Percentiles rank a stretch among this genome's conserved stretches.
Evolutionary conservation across 176 grass and related monocot species (phyloP).

Genomic region (Rhynchospora breviuscula): DNA sequence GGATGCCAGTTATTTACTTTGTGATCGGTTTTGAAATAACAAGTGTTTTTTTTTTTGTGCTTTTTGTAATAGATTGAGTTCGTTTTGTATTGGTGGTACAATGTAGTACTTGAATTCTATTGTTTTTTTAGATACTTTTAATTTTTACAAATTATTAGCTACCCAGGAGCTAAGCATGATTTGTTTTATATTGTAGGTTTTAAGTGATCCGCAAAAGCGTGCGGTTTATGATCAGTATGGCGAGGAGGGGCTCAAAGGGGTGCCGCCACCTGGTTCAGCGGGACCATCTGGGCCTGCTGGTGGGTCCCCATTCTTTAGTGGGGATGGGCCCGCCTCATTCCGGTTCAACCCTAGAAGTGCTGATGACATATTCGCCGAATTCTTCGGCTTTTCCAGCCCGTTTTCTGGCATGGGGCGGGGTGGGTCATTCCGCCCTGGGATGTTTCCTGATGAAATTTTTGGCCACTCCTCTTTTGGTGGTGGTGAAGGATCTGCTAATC

Average conservation of each 20-base stretch:
- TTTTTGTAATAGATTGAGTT: not conserved
- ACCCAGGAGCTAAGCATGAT: not conserved
- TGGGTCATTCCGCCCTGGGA: conserved; percentile 35
- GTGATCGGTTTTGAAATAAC: not conserved
- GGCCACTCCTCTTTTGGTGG: conserved; percentile 23
- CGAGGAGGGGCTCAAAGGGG: conserved; percentile 71
- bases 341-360: conserved; percentile 62
- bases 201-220: conserved; percentile 73
- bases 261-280: conserved; percentile 45
- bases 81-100: not conserved
- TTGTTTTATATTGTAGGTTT: conserved; percentile 34
- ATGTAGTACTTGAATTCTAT: not conserved
- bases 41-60: not conserved
- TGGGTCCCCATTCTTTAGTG: conserved; percentile 31
- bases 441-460: conserved; percentile 55
- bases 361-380: conserved; percentile 73
- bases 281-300: conserved; percentile 32
- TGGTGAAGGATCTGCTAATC: conserved; percentile 40
- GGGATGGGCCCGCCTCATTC: conserved; percentile 33
- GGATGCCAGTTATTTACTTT: not conserved
- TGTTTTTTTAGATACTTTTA: not conserved
- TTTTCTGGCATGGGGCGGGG: conserved; percentile 40
- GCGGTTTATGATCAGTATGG: conserved; percentile 68
- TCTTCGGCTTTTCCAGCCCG: conserved; percentile 61
- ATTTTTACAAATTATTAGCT: not conserved